Evolutionary conservation across 371 early-diverging fungal genomes (phyloP), one percentile per base, ranked within the genome.

Genomic region (Apophysomyces ossiformis): DNA sequence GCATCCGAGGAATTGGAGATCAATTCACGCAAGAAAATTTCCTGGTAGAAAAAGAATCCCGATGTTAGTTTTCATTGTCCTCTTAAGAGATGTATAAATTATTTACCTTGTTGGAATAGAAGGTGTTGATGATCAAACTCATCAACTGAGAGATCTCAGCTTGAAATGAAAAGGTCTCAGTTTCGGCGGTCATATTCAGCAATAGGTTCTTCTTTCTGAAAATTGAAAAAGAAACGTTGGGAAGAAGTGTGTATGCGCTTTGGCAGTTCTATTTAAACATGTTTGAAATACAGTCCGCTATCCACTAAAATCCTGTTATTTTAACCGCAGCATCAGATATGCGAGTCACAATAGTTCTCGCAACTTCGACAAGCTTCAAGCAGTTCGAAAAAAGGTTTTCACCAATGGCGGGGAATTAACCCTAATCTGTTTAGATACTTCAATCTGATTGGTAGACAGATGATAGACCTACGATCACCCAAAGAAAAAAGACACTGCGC

Each of bases 121-220:
- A 82, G 18, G 82, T 82, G 70, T 82, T 82, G 79, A 82, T 82
- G 85, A 97, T 95, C 75, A 95, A 92, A 71, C 88, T 90, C 95
- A 97, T 95, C 79, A 97, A 82, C 90, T 94, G 93, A 86, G 90
- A 89, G 73, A 93, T 90, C 84, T 94, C 94, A 89, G 93, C 93
- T 87, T 98, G 96, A 87, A 96, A 95, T 63, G 90, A 89, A 72
- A 92, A 92, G 46, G 90, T 89, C 71, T 92, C 91, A 15, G 81
- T 69, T 66, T 79, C 82, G 45, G 69, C 71, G 56, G 70, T 59
- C 73, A 75, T 75, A 50, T 26, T 66, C 12, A 26, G 18, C 32
- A 61, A 26, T 9, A 61, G 21, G 37, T 7, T 57, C 41, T 57
- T 7, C 13, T 41, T 41, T 41, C 13, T 41, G 41, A 41, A 41